Conservation (phyloP, 441 rosid genomes). For the Geranium incanum region DNA sequence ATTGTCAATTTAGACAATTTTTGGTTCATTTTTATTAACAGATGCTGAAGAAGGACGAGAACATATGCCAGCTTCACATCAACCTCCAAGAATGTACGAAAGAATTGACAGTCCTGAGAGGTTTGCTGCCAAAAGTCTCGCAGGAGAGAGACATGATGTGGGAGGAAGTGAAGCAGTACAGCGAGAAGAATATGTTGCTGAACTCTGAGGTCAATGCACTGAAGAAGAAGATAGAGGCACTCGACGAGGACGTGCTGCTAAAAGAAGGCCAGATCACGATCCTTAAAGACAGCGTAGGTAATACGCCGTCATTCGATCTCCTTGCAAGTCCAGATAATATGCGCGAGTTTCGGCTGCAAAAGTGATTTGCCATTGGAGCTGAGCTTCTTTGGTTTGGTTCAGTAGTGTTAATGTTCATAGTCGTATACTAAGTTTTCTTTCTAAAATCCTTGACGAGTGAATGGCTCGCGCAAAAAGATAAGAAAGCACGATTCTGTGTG, state of each 20-base stretch:
- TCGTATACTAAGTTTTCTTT: conserved; percentile 7
- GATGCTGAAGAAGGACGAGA: conserved; percentile 79
- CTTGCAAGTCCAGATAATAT: conserved; percentile 48
- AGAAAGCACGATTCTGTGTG: neutral
- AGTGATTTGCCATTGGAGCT: neutral
- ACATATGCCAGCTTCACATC: conserved; percentile 35
- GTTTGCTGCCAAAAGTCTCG: conserved; percentile 59
- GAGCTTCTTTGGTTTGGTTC: conserved; percentile 9
- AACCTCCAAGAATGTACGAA: conserved; percentile 55
- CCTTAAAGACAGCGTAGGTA: conserved; percentile 61
- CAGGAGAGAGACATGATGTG: conserved; percentile 79
- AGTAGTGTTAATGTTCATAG: conserved; percentile 28
- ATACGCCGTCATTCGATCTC: conserved; percentile 41
- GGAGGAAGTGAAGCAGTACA: conserved; percentile 65
- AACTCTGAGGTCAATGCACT: conserved; percentile 53
- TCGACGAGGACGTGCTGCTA: conserved; percentile 71
- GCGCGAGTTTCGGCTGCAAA: conserved; percentile 36
- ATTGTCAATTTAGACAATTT: neutral
- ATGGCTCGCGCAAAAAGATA: neutral
- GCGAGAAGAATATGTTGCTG: conserved; percentile 78
- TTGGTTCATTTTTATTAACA: conserved; percentile 20
- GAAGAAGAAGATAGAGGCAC: conserved; percentile 60
- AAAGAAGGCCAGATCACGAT: conserved; percentile 96
- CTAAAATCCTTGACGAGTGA: neutral
- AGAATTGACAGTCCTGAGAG: conserved; percentile 42